Evolutionary conservation across 495 filamentous ascomycete genomes (phyloP), one percentile per base, ranked within the genome.

Genomic region (Penicillium samsonianum): DNA sequence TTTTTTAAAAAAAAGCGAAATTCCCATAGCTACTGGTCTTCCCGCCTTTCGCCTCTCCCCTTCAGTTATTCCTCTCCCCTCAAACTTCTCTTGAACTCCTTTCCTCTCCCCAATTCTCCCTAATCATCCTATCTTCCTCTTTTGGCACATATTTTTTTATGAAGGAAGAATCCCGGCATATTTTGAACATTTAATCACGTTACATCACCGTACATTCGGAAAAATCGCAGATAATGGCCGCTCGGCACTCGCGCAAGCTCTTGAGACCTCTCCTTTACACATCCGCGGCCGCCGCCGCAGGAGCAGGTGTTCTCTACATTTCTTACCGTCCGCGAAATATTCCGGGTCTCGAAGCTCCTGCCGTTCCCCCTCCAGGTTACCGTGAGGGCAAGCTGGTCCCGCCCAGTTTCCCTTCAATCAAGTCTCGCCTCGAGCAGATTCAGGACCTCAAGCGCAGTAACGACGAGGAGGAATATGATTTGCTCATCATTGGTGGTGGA

Each of bases 401-500:
- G 6, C 91, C 91, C 1, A 84, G 86, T 38, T 96, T 96, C 67
- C 92, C 92, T 8, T 72, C 73, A 17, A 82, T 92, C 55, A 94
- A 92, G 71, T 81, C 80, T 22, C 82, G 92, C 40, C 62, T 74
- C 25, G 77, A 85, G 53, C 83, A 86, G 56, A 81, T 86, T 28
- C 62, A 73, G 53, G 80, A 82, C 38, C 62, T 84, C 30, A 79
- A 75, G 59, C 73, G 73, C 57, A 74, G 71, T 48, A 52, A 68
- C 35, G 60, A 60, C 12, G 59, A 67, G 3, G 69, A 74, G 19
- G 77, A 76, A 33, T 98, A 98, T 72, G 94, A 98, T 71, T 75
- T 98, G 52, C 72, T 98, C 45, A 80, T 98, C 33, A 95, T 98
- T 69, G 94, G 94, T 48, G 92, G 84, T 54, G 94, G 94, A 53